These are phyloP conservation scores for Durusdinium trenchii DNA, from an alignment of 73 alveolate genomes.

Conservation along the genomic window DNA sequence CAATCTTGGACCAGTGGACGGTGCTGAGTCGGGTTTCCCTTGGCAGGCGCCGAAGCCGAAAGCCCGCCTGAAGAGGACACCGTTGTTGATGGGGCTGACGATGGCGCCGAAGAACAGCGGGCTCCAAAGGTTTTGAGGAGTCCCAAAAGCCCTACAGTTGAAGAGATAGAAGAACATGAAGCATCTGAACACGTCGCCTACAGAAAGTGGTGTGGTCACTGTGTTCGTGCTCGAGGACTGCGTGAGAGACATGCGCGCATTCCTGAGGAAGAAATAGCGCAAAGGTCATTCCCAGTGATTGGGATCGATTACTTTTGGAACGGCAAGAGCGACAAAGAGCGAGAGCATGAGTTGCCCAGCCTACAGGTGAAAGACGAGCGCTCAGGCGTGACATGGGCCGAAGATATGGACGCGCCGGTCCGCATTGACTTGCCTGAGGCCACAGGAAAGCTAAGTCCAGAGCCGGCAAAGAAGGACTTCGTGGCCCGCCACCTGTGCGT, in stretches of 20 bases:
- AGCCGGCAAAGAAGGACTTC: no score
- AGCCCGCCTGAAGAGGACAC: background rate
- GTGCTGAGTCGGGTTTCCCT: background rate
- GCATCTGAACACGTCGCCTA: background rate
- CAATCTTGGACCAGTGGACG: background rate
- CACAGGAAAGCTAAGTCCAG: no score
- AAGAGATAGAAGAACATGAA: constrained; percentile 10
- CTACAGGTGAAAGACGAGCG: background rate
- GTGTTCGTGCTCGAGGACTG: background rate
- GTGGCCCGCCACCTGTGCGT: no score
- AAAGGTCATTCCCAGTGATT: background rate
- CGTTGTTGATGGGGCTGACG: no score
- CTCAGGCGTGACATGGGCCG: background rate
- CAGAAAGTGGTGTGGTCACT: background rate
- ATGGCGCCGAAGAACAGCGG: background rate
- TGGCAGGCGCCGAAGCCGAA: constrained; percentile 3
- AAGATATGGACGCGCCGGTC: background rate
- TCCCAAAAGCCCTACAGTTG: background rate
- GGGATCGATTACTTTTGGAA: background rate
- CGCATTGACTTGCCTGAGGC: background rate
- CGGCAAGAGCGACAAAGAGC: no score
- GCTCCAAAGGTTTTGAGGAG: background rate
- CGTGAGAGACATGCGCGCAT: background rate
- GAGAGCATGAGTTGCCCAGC: background rate
- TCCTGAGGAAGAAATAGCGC: background rate